Evolutionary conservation across 2,329 filamentous ascomycete species (phyloP), one percentile per base, ranked within the genome.

Genomic region (Coleophoma eucalyptorum): DNA sequence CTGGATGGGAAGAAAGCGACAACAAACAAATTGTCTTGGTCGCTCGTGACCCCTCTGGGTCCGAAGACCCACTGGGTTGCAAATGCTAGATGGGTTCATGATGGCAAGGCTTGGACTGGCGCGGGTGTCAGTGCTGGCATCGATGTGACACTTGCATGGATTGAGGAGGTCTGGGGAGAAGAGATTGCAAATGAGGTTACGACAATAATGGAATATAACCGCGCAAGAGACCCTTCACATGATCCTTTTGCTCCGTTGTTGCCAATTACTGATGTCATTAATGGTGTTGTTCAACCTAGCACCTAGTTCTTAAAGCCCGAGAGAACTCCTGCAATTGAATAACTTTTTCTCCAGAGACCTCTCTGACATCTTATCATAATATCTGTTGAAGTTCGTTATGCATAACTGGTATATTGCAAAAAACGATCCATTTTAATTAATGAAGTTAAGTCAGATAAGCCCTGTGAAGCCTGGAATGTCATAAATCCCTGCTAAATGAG

Each of bases 41-140:
- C 67, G 7, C 65, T 64, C 54, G 74, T 79, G 7, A 76, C 67
- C 2, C 61, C 67, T 2, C 67, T 73, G 50, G 73, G 78, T 0
- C 71, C 75, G 0, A 66, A 72, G 1, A 81, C 85, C 0, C 62
- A 78, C 1, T 89, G 84, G 85, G 72, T 84, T 20, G 66, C 72
- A 0, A 72, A 74, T 21, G 84, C 84, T 16, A 72, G 85, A 34
- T 89, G 81, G 79, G 79, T 86, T 0, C 69, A 73, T 0, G 83
- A 87, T 64, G 83, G 80, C 3, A 83, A 86, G 50, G 69, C 87
- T 10, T 89, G 84, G 83, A 81, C 79, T 3, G 79, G 79, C 2
- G 83, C 80, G 0, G 84, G 85, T 0, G 75, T 86, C 7, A 76
- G 75, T 44, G 81, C 83, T 1, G 79, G 78, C 0, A 79, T 54